phyloP scores from a whole-genome alignment of 148 eudicot genomes.

The Chenopodium album region DNA sequence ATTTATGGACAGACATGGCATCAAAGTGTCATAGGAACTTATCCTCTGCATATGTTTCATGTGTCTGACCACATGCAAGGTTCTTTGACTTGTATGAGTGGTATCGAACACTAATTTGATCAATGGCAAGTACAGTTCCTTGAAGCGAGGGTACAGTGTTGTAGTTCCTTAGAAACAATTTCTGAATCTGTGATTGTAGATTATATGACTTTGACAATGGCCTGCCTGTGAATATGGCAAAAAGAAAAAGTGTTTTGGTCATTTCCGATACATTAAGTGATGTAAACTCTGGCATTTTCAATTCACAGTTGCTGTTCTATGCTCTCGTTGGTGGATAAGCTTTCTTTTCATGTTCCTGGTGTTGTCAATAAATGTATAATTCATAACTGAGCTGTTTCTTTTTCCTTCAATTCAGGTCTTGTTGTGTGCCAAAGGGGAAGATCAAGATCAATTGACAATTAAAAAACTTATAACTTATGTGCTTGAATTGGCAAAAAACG shows the following conservation, averaged over 20 bases:
- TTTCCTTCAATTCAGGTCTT: constrained; percentile 50
- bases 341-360: background rate
- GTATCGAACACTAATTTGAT: background rate
- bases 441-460: constrained; percentile 37
- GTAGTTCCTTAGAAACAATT: background rate
- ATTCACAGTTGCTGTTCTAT: background rate
- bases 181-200: too few species aligned
- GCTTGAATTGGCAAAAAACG: constrained; percentile 83
- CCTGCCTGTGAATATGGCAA: background rate
- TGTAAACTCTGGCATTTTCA: constrained; percentile 7
- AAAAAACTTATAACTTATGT: constrained; percentile 48
- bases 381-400: constrained; percentile 6
- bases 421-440: constrained; percentile 58
- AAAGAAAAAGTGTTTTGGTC: background rate
- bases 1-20: background rate
- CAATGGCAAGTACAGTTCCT: background rate
- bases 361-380: background rate
- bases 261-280: background rate
- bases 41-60: background rate
- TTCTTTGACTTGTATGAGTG: background rate
- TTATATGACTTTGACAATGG: background rate
- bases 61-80: background rate
- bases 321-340: constrained; percentile 3
- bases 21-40: background rate
- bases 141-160: background rate